These are phyloP conservation scores for Paraleonurus japonicus DNA, from an alignment of 257 asterid genomes.

Conservation along the genomic window DNA sequence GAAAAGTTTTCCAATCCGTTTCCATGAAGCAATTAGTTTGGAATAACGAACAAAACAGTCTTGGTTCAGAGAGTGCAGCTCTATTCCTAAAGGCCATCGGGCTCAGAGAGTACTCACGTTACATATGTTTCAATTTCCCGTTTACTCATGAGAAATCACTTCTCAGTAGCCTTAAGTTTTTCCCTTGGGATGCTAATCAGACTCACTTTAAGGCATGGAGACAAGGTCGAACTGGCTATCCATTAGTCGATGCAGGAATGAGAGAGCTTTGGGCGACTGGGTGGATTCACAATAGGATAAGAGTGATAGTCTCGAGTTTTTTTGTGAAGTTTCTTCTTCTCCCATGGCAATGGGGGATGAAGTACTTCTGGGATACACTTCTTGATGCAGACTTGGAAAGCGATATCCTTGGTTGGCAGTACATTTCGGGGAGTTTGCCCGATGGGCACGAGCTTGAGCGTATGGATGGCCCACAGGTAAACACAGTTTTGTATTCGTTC, in stretches of 20 bases:
- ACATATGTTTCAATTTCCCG: conserved; percentile 90
- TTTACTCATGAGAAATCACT: conserved; percentile 75
- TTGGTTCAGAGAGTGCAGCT: conserved; percentile 57
- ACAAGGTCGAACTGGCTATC: conserved; percentile 93
- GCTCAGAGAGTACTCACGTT: conserved; percentile 85
- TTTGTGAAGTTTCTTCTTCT: conserved; percentile 78
- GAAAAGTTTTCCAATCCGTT: conserved; percentile 60
- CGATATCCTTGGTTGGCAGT: conserved; percentile 94
- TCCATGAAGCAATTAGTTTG: conserved; percentile 62
- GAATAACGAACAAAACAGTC: conserved; percentile 54
- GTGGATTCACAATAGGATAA: conserved; percentile 83
- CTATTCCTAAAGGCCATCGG: conserved; percentile 68
- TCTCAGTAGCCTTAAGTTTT: conserved; percentile 51
- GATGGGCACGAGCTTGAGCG: conserved; percentile 95
- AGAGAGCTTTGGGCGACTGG: conserved; percentile 98
- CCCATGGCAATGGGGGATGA: conserved; percentile 99
- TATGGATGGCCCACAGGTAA: conserved; percentile 91
- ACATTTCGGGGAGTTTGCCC: conserved; percentile 85
- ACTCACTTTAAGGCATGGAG: conserved; percentile 81
- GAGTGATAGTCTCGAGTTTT: conserved; percentile 83
- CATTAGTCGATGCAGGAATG: conserved; percentile 94
- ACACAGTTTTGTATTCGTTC: neutral
- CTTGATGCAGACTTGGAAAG: conserved; percentile 92
- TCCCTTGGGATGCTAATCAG: conserved; percentile 80
- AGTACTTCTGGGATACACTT: conserved; percentile 94